Evolutionary conservation across 345 rosid species (phyloP).

Genomic region (Xanthoceras sorbifolium): DNA sequence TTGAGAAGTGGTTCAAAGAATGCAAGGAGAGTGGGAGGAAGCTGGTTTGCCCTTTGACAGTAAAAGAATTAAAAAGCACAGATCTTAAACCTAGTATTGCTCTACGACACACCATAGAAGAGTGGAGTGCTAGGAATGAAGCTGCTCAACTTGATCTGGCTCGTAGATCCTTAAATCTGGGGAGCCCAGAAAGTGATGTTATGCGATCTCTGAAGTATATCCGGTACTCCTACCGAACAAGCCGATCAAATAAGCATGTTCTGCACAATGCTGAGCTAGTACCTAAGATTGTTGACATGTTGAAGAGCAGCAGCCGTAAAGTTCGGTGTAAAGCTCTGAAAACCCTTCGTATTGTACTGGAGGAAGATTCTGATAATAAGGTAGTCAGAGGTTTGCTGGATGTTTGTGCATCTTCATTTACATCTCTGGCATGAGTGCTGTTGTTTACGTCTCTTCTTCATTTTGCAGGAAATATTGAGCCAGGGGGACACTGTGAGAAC

Average conservation of each 20-base stretch:
- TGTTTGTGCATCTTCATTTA: slow-evolving; percentile 15
- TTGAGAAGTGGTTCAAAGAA: slow-evolving; percentile 85
- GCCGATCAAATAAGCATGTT: slow-evolving; percentile 49
- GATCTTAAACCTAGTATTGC: slow-evolving; percentile 86
- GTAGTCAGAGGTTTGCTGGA: slow-evolving; percentile 39
- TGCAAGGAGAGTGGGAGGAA: slow-evolving; percentile 63
- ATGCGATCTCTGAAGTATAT: slow-evolving; percentile 61
- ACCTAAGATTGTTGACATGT: slow-evolving; percentile 73
- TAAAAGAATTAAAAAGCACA: slow-evolving; percentile 52
- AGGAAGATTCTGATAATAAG: slow-evolving; percentile 87
- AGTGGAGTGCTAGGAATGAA: slow-evolving; percentile 96
- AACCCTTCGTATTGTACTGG: slow-evolving; percentile 72
- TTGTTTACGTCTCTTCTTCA: slow-evolving; percentile 25
- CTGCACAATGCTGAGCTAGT: slow-evolving; percentile 70
- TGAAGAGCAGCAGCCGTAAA: slow-evolving; percentile 72
- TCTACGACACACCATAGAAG: slow-evolving; percentile 80
- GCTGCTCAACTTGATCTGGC: slow-evolving; percentile 84
- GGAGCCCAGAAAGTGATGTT: slow-evolving; percentile 67
- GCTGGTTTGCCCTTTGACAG: slow-evolving; percentile 77
- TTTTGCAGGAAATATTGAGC: slow-evolving; percentile 70
- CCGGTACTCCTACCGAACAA: slow-evolving; percentile 55
- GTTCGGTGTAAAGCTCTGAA: slow-evolving; percentile 75
- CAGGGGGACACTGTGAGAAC: slow-evolving; percentile 95
- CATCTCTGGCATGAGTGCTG: neutral
- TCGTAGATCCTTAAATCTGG: slow-evolving; percentile 56